Base-by-base conservation (phyloP, 1,284 basidiomycete genomes). In the Cerrena zonata region DNA sequence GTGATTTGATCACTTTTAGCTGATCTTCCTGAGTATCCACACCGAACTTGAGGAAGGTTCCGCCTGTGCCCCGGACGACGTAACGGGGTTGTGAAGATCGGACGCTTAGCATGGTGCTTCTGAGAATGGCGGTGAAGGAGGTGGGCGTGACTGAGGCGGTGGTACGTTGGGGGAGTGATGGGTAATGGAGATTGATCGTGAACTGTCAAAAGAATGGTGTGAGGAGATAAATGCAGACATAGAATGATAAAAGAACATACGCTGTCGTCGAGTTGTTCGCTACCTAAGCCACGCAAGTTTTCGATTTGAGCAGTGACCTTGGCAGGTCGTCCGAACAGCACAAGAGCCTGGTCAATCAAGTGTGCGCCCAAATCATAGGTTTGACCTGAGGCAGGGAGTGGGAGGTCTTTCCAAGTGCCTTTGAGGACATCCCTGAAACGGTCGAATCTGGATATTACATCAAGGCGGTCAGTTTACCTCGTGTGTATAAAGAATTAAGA, bases 11-110 rank as follows among this genome's bases (percentile, higher is more conserved):
- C 2, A 64, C 72, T 61, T 78, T 81, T 40, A 86, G 73, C 52
- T 83, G 79, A 53, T 82, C 81, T 67, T 92, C 91, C 63, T 93
- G 90, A 2, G 81, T 70, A 65, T 93, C 90, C 38, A 91, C 66
- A 1, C 89, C 89, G 60, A 76, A 79, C 67, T 94, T 94, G 54
- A 77, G 70, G 65, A 78, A 93, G 2, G 80, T 79, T 26, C 87
- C 91, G 55, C 77, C 75, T 21, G 80, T 81, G 18, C 90, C 87
- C 41, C 82, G 77, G 49, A 84, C 78, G 45, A 79, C 65, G 66
- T 81, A 94, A 22, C 90, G 81, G 21, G 84, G 66, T 64, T 92
- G 91, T 1, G 70, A 72, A 1, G 76, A 68, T 37, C 79, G 74
- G 12, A 80, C 80, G 7, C 87, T 88, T 26, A 92, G 72, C 50